Evolutionary conservation across 257 asterid species (phyloP), one percentile per base, ranked within the genome.

Genomic region (Ehretia macrophylla): DNA sequence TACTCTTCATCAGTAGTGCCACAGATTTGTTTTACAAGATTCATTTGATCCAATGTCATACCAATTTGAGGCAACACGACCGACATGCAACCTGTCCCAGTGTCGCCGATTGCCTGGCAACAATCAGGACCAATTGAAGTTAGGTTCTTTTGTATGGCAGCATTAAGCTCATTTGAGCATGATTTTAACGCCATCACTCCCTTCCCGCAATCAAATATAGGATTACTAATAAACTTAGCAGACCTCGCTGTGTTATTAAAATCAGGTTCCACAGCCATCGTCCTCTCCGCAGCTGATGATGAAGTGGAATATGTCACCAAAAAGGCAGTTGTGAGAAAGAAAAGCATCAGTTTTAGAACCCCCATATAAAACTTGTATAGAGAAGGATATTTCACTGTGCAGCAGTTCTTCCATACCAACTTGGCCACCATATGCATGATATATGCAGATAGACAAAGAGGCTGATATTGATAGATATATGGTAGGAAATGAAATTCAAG

Each of bases 21-120:
- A 27, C 35, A 27, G 35, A 1, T 1, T 1, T 70, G 70, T 21
- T 73, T 51, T 32, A 72, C 39, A 2, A 52, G 9, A 46, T 62
- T 19, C 14, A 62, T 48, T 59, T 72, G 51, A 11, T 67, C 73
- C 13, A 39, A 53, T 0, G 73, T 50, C 23, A 62, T 44, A 0
- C 73, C 77, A 18, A 67, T 44, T 14, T 66, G 32, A 23, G 48
- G 42, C 23, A 67, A 62, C 48, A 67, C 27, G 42, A 63, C 17
- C 23, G 77, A 67, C 77, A 73, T 62, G 39, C 77, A 72, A 22
- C 67, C 55, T 20, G 51, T 70, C n/a, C 73, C 67, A 14, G 67
- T 57, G 13, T 58, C 12, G 22, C n/a, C 56, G 35, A 72, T 51
- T 16, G 70, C 67, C 22, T 52, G 56, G 46, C 77, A 72, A 45